A percentile compares a stretch with the other conserved stretches of the same genome.
Evolutionary conservation across 371 early-diverging fungal genomes (phyloP).

Genomic region (Enteropsectra breve): DNA sequence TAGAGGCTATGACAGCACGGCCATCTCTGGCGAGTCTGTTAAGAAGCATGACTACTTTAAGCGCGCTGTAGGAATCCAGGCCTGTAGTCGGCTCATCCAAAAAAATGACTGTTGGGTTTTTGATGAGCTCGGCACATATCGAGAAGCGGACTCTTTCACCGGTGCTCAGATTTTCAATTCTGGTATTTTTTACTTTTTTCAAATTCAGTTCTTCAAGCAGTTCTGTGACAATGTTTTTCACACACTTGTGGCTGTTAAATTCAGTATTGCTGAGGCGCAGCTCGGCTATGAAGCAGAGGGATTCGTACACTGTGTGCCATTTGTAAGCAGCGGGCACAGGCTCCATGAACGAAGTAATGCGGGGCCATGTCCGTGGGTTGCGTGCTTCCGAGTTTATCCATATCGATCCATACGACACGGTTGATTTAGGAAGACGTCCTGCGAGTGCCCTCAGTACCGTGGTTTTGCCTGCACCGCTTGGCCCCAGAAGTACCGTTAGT

Average conservation of each 20-base stretch:
- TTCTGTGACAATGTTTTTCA: slow-evolving; percentile 14
- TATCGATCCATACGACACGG: slow-evolving; percentile 67
- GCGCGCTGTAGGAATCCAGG: slow-evolving; percentile 77
- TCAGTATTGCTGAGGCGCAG: background rate
- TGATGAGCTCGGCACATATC: slow-evolving; percentile 56
- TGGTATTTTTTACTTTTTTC: slow-evolving; percentile 40
- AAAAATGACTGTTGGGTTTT: slow-evolving; percentile 59
- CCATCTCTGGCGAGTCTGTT: slow-evolving; percentile 67
- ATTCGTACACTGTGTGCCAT: slow-evolving; percentile 54
- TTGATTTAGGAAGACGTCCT: slow-evolving; percentile 66
- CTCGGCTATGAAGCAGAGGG: slow-evolving; percentile 29
- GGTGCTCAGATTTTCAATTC: slow-evolving; percentile 54
- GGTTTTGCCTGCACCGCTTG: slow-evolving; percentile 75
- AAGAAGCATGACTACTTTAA: slow-evolving; percentile 73
- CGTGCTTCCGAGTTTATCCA: slow-evolving; percentile 67
- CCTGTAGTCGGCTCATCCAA: slow-evolving; percentile 77
- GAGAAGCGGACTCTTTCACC: slow-evolving; percentile 59
- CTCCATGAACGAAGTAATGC: slow-evolving; percentile 62
- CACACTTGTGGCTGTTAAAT: background rate
- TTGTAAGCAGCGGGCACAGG: slow-evolving; percentile 62
- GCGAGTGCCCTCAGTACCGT: slow-evolving; percentile 74
- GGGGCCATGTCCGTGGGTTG: slow-evolving; percentile 40
- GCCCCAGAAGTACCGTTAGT: slow-evolving; percentile 68
- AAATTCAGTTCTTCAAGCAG: slow-evolving; percentile 57
- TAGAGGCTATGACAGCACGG: slow-evolving; percentile 76